Evolutionary conservation across 148 eudicot species (phyloP).

Genomic region (Dysphania ambrosioides): DNA sequence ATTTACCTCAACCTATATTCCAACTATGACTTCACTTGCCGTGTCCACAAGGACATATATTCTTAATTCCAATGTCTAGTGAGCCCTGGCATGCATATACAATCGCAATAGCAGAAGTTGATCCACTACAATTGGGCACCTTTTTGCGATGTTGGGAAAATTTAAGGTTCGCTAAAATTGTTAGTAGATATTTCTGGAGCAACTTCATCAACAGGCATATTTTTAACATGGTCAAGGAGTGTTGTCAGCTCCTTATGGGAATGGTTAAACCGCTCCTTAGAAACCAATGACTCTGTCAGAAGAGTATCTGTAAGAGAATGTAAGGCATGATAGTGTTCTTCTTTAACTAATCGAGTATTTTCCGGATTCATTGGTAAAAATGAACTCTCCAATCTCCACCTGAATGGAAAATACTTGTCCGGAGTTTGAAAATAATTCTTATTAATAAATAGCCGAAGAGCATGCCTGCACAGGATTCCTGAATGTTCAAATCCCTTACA

Average conservation of each 20-base stretch:
- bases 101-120: not conserved
- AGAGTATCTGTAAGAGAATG: constrained; percentile 43
- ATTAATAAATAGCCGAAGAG: constrained; percentile 45
- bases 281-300: constrained; percentile 45
- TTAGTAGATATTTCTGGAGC: constrained; percentile 26
- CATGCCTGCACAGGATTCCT: constrained; percentile 63
- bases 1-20: not conserved
- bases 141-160: not conserved
- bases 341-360: constrained; percentile 23
- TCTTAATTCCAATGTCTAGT: constrained; percentile 4
- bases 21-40: not conserved
- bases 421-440: constrained; percentile 71
- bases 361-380: constrained; percentile 35
- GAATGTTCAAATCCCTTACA: constrained; percentile 68
- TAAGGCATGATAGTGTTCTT: constrained; percentile 42
- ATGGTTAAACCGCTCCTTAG: constrained; percentile 48
- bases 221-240: constrained; percentile 43
- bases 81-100: not conserved
- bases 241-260: constrained; percentile 42
- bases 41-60: not conserved
- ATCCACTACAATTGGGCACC: not conserved
- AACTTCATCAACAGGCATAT: constrained; percentile 40
- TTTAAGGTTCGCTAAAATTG: constrained; percentile 27
- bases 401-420: constrained; percentile 49
- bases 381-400: constrained; percentile 59